Percentiles rank a stretch among this genome's conserved stretches.
phyloP scores from a whole-genome alignment of 306 rosid species.

The Abrus pulchellus region DNA sequence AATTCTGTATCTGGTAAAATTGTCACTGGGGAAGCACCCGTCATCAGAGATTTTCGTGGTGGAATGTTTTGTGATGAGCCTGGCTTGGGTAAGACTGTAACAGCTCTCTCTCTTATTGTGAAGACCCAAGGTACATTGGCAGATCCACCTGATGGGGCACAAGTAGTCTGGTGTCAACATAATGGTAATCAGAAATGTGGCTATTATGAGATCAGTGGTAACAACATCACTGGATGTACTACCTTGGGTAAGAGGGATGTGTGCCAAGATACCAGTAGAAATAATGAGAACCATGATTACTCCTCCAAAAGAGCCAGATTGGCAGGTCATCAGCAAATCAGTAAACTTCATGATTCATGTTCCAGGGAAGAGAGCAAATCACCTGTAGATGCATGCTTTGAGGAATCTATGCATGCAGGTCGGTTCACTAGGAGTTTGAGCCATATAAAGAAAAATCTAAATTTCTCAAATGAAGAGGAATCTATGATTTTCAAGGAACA shows the following conservation, averaged over 20 bases:
- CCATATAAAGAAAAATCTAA: constrained; percentile 65
- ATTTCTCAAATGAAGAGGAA: constrained; percentile 59
- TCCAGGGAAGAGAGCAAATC: constrained; percentile 55
- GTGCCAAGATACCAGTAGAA: constrained; percentile 52
- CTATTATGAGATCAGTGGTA: constrained; percentile 82
- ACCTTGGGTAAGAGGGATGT: constrained; percentile 59
- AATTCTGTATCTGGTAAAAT: constrained; percentile 88
- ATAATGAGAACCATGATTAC: constrained; percentile 51
- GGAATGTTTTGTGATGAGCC: constrained; percentile 99
- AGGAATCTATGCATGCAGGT: constrained; percentile 51
- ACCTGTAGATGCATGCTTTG: constrained; percentile 60
- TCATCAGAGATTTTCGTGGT: constrained; percentile 85
- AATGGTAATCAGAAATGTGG: constrained; percentile 81
- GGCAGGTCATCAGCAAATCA: constrained; percentile 48
- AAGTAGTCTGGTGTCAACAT: constrained; percentile 76
- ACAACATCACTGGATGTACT: constrained; percentile 45
- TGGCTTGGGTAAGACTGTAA: constrained; percentile 97
- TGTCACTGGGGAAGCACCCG: constrained; percentile 72
- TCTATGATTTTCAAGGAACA: constrained; percentile 50
- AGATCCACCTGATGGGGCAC: constrained; percentile 75
- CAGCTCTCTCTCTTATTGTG: constrained; percentile 85
- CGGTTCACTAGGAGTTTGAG: constrained; percentile 67
- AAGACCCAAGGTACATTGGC: constrained; percentile 86
- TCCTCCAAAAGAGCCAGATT: constrained; percentile 74
- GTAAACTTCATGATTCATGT: constrained; percentile 51